Base-by-base conservation (phyloP, 352 stramenopile genomes). In the Thalassiosira livingstoniorum region DNA sequence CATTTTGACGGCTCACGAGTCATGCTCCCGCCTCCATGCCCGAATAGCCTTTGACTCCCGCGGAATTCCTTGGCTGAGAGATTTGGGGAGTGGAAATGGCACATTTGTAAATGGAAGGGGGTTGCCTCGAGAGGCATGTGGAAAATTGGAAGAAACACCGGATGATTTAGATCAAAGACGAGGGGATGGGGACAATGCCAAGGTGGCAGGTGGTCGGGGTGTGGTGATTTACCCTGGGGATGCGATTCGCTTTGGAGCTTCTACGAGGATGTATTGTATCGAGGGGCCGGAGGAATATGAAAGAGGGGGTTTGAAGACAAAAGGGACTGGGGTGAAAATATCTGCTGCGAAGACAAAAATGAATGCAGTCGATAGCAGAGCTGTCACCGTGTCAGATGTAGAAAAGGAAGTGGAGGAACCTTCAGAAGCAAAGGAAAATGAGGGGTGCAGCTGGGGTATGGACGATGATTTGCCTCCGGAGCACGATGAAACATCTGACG, bases 231-330 rank as follows among this genome's bases (percentile, higher is more conserved):
- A 82, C 75, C 83, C 82, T 7, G 87, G 87, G 5, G 87, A 93
- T 82, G 76, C 88, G 0, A 83, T 94, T n/a, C 37, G 78, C 51
- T 93, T 93, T 82, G 90, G 90, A 27, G 84, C 77, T 25, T 87
- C 71, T 2, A 92, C 90, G 35, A 79, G 90, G 29, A 55, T 90
- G 2, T 94, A 80, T 79, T 83, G 69, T 54, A 54, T 94, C n/a
- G 87, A 92, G 51, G 90, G 87, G 51, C 90, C 87, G 25, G 34
- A 62, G 23, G 79, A 87, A 35, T 92, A 83, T 75, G 83, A 91
- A 64, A 54, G 83, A 25, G 83, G 74, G 29, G 66, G 62, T 25
- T 42, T 70, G 27, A 67, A 70, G 37, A 75, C 37, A 43, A 85
- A 78, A 70, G 42, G 25, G 60, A 76, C 75, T 54, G 51, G 57